phyloP scores from a whole-genome alignment of 306 rosid genomes.

The Rosa rugosa region DNA sequence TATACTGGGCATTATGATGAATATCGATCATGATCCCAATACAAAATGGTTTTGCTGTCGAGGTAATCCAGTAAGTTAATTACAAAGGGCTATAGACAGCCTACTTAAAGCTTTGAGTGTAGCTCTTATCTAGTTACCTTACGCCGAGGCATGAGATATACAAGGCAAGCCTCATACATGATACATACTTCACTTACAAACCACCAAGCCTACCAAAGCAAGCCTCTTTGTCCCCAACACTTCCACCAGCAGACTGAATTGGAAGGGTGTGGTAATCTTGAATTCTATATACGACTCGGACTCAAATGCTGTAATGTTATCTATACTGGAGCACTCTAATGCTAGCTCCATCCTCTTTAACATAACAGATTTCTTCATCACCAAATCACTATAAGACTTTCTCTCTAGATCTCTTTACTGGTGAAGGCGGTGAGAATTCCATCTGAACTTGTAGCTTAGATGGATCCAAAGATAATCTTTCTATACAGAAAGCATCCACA shows the following conservation, averaged over 20 bases:
- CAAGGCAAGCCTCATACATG: neutral
- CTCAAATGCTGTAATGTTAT: neutral
- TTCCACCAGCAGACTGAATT: neutral
- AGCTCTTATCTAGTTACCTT: neutral
- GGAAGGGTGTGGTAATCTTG: neutral
- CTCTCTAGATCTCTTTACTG: conserved; percentile 29
- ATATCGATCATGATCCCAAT: neutral
- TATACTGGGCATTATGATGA: neutral
- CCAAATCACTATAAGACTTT: conserved; percentile 10
- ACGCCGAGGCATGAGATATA: neutral
- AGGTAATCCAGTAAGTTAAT: neutral
- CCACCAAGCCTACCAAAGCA: neutral
- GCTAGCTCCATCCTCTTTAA: conserved; percentile 9
- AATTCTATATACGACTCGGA: conserved; percentile 2
- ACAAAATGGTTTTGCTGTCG: conserved; percentile 1
- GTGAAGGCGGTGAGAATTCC: conserved; percentile 37
- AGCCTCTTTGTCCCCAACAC: neutral
- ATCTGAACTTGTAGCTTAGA: conserved; percentile 60
- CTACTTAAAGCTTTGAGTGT: neutral
- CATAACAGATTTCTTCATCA: neutral
- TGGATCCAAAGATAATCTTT: conserved; percentile 61
- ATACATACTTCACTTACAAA: neutral
- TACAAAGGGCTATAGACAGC: neutral
- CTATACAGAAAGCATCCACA: conserved; percentile 65
- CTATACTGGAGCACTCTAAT: conserved; percentile 2